Conservation (phyloP, 257 asterid species). For the Leptodermis oblonga region DNA sequence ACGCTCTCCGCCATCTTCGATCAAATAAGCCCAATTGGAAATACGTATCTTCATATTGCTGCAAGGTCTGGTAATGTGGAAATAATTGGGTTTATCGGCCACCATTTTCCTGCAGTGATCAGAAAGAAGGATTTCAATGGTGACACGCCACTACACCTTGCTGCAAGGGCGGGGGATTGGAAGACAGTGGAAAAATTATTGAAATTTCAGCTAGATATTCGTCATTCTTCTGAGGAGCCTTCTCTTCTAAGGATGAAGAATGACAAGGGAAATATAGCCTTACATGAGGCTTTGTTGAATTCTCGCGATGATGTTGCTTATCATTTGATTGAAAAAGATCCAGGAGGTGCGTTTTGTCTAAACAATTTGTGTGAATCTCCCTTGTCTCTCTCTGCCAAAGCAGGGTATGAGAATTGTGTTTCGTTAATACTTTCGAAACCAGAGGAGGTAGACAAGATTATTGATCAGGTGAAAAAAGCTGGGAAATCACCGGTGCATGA, state of each 20-base stretch:
- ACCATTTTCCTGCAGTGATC: background rate
- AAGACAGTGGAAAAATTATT: background rate
- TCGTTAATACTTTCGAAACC: background rate
- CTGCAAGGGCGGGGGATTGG: background rate
- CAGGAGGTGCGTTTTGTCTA: background rate
- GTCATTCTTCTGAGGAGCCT: background rate
- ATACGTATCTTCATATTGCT: background rate
- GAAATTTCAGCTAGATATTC: no score
- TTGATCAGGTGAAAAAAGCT: background rate
- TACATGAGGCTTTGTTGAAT: conserved; percentile 7
- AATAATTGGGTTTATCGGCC: background rate
- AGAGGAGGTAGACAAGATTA: background rate
- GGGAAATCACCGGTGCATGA: conserved; percentile 8
- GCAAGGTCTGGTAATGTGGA: background rate
- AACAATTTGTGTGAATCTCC: background rate
- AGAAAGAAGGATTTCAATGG: background rate
- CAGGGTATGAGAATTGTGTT: background rate
- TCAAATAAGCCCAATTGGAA: background rate
- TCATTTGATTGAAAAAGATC: background rate
- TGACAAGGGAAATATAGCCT: conserved; percentile 2
- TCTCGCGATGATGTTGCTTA: background rate
- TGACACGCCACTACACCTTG: conserved; percentile 3
- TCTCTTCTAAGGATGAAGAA: background rate
- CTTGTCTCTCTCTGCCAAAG: conserved; percentile 4
- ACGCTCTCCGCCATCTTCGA: background rate